Percentiles rank a stretch among this genome's conserved stretches.
Conservation (phyloP, 495 filamentous ascomycete genomes). For the Pyronema domesticum region DNA sequence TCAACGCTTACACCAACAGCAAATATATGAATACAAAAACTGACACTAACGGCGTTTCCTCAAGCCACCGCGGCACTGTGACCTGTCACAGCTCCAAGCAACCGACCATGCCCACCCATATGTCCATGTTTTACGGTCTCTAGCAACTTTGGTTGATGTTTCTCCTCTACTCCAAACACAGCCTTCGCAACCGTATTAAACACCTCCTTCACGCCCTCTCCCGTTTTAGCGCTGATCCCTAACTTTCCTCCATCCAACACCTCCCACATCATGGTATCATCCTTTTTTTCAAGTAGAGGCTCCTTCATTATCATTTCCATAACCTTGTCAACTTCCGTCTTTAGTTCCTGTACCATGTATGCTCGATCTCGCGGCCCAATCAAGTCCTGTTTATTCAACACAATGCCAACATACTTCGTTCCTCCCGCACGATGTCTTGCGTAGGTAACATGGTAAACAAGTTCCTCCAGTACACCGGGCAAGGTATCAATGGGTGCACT, state of each 20-base stretch:
- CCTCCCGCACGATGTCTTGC: constrained; percentile 8
- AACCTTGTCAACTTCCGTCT: constrained; percentile 9
- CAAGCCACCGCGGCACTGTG: too few species aligned
- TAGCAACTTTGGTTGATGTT: neutral
- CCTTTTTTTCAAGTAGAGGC: constrained; percentile 3
- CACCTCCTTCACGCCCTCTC: constrained; percentile 16
- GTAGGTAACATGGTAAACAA: constrained; percentile 13
- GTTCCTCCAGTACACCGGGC: constrained; percentile 11
- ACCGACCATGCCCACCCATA: too few species aligned
- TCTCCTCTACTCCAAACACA: neutral
- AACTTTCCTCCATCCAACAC: constrained; percentile 7
- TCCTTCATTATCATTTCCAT: constrained; percentile 12
- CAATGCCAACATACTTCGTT: constrained; percentile 15
- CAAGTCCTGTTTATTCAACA: constrained; percentile 21
- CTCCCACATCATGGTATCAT: constrained; percentile 8
- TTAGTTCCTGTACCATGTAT: constrained; percentile 9
- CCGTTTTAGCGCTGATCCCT: constrained; percentile 18
- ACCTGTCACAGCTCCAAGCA: too few species aligned
- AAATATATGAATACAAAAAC: too few species aligned
- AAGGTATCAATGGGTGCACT: constrained; percentile 6
- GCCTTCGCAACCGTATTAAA: constrained; percentile 1
- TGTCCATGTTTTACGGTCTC: too few species aligned
- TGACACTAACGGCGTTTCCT: too few species aligned
- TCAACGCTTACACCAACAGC: too few species aligned
- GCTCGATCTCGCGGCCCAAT: neutral